A percentile compares a stretch with the other conserved stretches of the same genome.
Conservation (phyloP, 768 basidiomycete species). For the Suillus plorans region DNA sequence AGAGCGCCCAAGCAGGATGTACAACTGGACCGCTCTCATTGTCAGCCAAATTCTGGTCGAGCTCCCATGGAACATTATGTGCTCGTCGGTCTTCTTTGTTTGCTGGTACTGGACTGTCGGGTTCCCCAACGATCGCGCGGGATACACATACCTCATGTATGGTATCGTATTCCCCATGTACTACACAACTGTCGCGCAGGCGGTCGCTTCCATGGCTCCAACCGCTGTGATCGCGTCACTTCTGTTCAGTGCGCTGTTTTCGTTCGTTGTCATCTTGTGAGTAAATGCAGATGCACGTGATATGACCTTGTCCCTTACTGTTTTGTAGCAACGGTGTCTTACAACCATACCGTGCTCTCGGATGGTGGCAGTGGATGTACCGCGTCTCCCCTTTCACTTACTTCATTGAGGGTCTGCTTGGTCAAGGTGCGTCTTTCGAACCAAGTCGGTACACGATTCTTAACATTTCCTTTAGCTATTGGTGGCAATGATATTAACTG, state of each 20-base stretch:
- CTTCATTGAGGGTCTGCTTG: conserved; percentile 7
- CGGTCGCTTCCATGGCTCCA: conserved; percentile 60
- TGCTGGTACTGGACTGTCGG: conserved; percentile 76
- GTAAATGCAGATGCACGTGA: conserved; percentile 11
- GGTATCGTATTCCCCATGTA: conserved; percentile 57
- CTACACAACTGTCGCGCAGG: conserved; percentile 61
- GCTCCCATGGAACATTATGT: conserved; percentile 60
- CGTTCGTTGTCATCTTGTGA: conserved; percentile 63
- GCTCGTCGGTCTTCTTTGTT: conserved; percentile 57
- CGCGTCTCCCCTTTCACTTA: not conserved
- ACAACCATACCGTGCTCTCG: conserved; percentile 59
- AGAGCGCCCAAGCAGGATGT: conserved; percentile 64
- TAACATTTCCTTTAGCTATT: conserved; percentile 38
- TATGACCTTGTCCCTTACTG: not conserved
- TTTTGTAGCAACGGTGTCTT: conserved; percentile 53
- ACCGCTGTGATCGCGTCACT: conserved; percentile 60
- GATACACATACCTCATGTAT: conserved; percentile 58
- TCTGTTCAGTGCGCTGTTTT: conserved; percentile 57
- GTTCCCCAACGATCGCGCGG: conserved; percentile 51
- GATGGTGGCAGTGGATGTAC: conserved; percentile 78
- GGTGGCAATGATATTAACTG: conserved; percentile 55
- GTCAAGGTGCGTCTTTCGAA: conserved; percentile 40
- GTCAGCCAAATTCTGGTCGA: conserved; percentile 56
- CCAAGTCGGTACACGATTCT: no score
- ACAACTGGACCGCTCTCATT: conserved; percentile 61